phyloP scores from a whole-genome alignment of 2,329 filamentous ascomycete genomes.

The Apiospora marii region DNA sequence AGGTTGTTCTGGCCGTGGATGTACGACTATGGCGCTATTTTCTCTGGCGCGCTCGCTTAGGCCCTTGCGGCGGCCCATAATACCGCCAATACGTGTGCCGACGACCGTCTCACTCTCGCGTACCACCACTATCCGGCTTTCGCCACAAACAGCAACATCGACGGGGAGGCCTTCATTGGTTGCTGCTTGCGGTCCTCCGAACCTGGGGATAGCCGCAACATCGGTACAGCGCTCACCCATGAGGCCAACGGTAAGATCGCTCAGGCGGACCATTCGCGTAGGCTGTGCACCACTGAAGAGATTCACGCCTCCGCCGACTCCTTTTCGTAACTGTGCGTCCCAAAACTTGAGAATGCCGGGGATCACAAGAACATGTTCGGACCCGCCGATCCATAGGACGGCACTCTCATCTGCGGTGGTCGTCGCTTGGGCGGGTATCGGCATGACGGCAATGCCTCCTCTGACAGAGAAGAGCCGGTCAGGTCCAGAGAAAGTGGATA shows the following conservation, averaged over 20 bases:
- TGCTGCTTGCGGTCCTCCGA: slow-evolving; percentile 36
- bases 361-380: slow-evolving; percentile 65
- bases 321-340: slow-evolving; percentile 64
- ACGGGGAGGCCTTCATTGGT: slow-evolving; percentile 53
- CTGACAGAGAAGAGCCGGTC: slow-evolving; percentile 60
- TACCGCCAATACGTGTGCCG: slow-evolving; percentile 52
- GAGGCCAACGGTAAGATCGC: slow-evolving; percentile 60
- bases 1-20: slow-evolving; percentile 52
- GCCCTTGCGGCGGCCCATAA: slow-evolving; percentile 41
- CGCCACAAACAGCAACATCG: slow-evolving; percentile 63
- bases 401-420: slow-evolving; percentile 61
- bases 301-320: slow-evolving; percentile 58
- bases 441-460: slow-evolving; percentile 60
- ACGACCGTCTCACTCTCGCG: slow-evolving; percentile 60
- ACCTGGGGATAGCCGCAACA: slow-evolving; percentile 54
- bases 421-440: slow-evolving; percentile 52
- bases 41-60: slow-evolving; percentile 48
- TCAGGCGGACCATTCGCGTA: slow-evolving; percentile 62
- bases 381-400: slow-evolving; percentile 63
- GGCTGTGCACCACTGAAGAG: slow-evolving; percentile 64
- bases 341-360: slow-evolving; percentile 64
- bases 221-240: slow-evolving; percentile 65
- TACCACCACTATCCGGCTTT: slow-evolving; percentile 62
- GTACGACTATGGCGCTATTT: slow-evolving; percentile 62
- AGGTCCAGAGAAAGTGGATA: slow-evolving; percentile 54